A percentile compares a stretch with the other conserved stretches of the same genome.
Conservation (phyloP, 495 filamentous ascomycete species). For the Daldinia decipiens region DNA sequence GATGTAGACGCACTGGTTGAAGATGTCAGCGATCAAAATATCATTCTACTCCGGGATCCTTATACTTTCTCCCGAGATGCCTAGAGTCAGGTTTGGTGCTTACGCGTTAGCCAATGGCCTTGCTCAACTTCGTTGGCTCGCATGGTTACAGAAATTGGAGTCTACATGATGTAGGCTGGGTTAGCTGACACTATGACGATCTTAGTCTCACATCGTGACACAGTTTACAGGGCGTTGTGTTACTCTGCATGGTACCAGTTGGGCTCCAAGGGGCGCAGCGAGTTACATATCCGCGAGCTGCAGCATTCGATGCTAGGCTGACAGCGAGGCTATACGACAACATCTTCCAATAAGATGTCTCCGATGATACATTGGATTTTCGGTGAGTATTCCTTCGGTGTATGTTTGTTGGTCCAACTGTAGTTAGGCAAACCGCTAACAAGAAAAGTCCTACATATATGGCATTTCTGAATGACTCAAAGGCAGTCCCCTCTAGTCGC, state of each 20-base stretch:
- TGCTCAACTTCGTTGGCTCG: not conserved
- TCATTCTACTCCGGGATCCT: not conserved
- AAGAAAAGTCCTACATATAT: slow-evolving; percentile 2
- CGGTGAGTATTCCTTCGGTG: slow-evolving; percentile 30
- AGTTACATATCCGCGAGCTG: slow-evolving; percentile 9
- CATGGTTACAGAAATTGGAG: not conserved
- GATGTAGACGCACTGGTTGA: not conserved
- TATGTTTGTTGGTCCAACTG: not conserved
- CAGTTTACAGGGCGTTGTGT: slow-evolving; percentile 9
- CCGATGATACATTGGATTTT: slow-evolving; percentile 12
- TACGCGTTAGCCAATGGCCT: not conserved
- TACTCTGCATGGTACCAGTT: slow-evolving; percentile 17
- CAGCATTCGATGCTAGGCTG: slow-evolving; percentile 21
- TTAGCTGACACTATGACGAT: not conserved
- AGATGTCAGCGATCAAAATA: not conserved
- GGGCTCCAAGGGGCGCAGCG: slow-evolving; percentile 36
- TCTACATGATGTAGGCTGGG: not conserved
- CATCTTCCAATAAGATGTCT: slow-evolving; percentile 26
- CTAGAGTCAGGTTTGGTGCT: not conserved
- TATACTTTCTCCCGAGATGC: not conserved
- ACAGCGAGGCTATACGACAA: slow-evolving; percentile 25
- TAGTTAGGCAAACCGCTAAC: slow-evolving; percentile 8
- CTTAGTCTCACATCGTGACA: slow-evolving; percentile 5
- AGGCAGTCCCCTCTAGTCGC: not conserved
- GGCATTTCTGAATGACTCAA: not conserved